These are phyloP conservation scores for Cladochytrium replicatum DNA, from an alignment of 192 early-diverging fungal species.

Conservation along the genomic window DNA sequence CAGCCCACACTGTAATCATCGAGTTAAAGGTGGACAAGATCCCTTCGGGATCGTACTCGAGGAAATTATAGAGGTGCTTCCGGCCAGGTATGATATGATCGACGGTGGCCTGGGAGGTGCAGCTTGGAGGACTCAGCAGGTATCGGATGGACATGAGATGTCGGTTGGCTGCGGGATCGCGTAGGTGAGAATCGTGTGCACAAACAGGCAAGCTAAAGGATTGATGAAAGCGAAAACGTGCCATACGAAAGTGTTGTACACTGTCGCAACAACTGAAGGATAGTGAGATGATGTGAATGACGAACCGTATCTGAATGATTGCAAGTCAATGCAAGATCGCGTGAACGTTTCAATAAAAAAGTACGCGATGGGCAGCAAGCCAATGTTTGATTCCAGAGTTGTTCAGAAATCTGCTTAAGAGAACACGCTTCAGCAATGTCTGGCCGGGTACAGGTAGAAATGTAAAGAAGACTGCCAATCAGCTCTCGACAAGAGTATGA, in stretches of 20 bases:
- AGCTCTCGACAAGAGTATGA: background rate
- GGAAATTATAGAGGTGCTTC: constrained; percentile 17
- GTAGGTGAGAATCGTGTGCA: constrained; percentile 16
- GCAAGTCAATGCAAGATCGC: too few species aligned
- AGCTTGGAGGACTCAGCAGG: constrained; percentile 20
- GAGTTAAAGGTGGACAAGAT: constrained; percentile 34
- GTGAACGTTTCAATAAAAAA: too few species aligned
- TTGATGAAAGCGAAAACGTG: constrained; percentile 5
- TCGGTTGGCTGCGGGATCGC: constrained; percentile 10
- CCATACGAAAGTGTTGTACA: background rate
- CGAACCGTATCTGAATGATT: too few species aligned
- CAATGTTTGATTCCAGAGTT: too few species aligned
- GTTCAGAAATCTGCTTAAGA: too few species aligned
- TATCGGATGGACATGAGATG: constrained; percentile 6
- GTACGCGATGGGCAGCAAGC: too few species aligned
- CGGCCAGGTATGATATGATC: constrained; percentile 21
- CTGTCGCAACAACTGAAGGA: background rate
- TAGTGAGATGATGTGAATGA: too few species aligned
- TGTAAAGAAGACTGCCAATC: background rate
- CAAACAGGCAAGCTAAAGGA: constrained; percentile 9
- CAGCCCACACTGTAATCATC: constrained; percentile 31
- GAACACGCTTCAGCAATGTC: too few species aligned
- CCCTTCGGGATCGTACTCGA: constrained; percentile 38
- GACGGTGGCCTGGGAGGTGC: constrained; percentile 34
- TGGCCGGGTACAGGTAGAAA: too few species aligned